These are phyloP conservation scores for Fusarium anthophilum DNA, from an alignment of 2,329 filamentous ascomycete species.

Conservation along the genomic window DNA sequence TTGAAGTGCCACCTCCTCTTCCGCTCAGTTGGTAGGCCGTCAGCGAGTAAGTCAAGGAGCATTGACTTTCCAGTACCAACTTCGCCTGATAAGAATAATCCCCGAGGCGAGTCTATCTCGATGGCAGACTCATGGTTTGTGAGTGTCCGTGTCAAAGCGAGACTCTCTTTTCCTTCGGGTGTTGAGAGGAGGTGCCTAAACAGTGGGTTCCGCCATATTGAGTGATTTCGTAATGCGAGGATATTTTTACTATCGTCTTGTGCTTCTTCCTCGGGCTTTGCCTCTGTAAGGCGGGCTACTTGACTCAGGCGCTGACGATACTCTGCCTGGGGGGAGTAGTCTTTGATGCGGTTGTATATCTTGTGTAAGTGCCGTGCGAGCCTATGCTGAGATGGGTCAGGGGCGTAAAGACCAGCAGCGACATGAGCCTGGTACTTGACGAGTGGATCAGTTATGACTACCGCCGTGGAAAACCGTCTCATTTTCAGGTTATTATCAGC, in stretches of 20 bases:
- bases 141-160: constrained; percentile 74
- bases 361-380: constrained; percentile 81
- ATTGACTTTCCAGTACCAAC: constrained; percentile 87
- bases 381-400: constrained; percentile 77
- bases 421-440: constrained; percentile 79
- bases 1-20: constrained; percentile 86
- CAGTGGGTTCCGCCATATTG: constrained; percentile 66
- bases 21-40: constrained; percentile 76
- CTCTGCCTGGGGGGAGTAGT: constrained; percentile 78
- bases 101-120: constrained; percentile 75
- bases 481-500: constrained; percentile 25
- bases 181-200: constrained; percentile 68
- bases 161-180: constrained; percentile 63
- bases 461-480: constrained; percentile 56
- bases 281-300: constrained; percentile 59
- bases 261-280: constrained; percentile 38
- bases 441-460: constrained; percentile 76
- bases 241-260: constrained; percentile 45
- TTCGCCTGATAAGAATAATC: constrained; percentile 81
- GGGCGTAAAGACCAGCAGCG: constrained; percentile 70
- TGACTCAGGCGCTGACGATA: constrained; percentile 73
- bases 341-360: constrained; percentile 78
- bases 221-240: constrained; percentile 62
- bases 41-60: constrained; percentile 84
- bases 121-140: constrained; percentile 77